Evolutionary conservation across 306 rosid species (phyloP), one percentile per base, ranked within the genome.

Genomic region (Alnus rubra): DNA sequence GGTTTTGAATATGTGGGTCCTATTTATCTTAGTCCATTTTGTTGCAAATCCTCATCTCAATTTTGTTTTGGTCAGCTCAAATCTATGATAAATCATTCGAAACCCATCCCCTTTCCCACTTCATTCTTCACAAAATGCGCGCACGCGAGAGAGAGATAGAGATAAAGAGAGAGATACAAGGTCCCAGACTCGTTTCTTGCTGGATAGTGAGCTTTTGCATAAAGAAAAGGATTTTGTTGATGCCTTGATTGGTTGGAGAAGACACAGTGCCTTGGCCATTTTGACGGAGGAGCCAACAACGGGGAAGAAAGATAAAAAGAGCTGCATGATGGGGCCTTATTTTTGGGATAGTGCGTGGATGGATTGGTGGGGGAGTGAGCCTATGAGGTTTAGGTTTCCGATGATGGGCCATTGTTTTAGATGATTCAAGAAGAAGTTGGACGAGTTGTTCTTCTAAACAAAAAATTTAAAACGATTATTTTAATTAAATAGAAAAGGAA

Each of bases 351-450:
- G 94, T 1, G 64, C 59, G n/a, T 94, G 88, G 73, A 94, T 9
- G 52, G 97, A 92, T 0, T 14, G 87, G 78, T 90, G 97, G 4
- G 97, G 98, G 15, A 94, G 93, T 4, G 87, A 0, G 23, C 97
- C 92, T 9, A 94, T 92, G 14, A 92, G 86, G 76, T 94, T 81
- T n/a, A 92, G 94, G 84, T 92, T 94, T 30, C 98, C 98, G 44
- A 94, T 86, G 4, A 94, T 65, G 48, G 96, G 98, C 98, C 98
- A 92, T 2, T 94, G 88, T 59, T 81, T 90, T 73, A 23, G 28
- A 23, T 23, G 28, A 23, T 23, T 23, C 28, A 23, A 23, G 28
- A 23, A 23, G 28, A 23, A 23, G 28, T 23, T 23, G 28, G 28
- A 23, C 28, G 28, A 23, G 28, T 23, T 23, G 28, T 23, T 23